Base-by-base conservation (phyloP, 441 rosid species). In the Mallotus japonicus region DNA sequence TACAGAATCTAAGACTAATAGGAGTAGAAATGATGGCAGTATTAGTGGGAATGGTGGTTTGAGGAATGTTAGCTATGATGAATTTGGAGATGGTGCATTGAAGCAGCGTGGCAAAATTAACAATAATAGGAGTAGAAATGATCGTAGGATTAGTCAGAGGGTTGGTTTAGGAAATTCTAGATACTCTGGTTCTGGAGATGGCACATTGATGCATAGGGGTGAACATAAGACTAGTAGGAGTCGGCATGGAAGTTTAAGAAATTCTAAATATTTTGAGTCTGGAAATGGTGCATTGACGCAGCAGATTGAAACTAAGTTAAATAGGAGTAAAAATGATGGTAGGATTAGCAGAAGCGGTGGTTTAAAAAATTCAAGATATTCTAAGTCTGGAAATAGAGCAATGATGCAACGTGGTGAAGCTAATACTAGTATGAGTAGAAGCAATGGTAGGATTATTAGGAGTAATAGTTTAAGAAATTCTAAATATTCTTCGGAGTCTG, bases 401-500 rank as follows among this genome's bases (percentile, higher is more conserved):
- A 22, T 34, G 28, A 13, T 34, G 42, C 37, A 55, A 65, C 49
- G 50, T 62, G 51, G 72, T 72, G 70, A 54, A 19, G 67, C 24
- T 19, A 47, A 62, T 34, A 73, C 3, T 56, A 65, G n/a, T 46
- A 56, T 63, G 19, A 56, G 57, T n/a, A 65, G 28, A 42, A 67
- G 8, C 15, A 15, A 76, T 28, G 7, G 44, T 19, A 13, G 67
- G 50, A 57, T 24, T 62, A 22, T 51, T 64, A 6, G 55, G 47
- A 55, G 58, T 2, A 46, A 6, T 8, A 65, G 74, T 12, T 14
- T 3, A 15, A 24, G 20, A 28, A 76, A 69, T 55, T 15, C 67
- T 9, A 64, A 71, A 63, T 76, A 75, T 66, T 78, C 69, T 4
- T 78, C 67, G 1, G 57, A 65, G 62, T 64, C 80, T n/a, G 73